Evolutionary conservation across 2,329 filamentous ascomycete genomes (phyloP).

Genomic region (Zymoseptoria crescenta): DNA sequence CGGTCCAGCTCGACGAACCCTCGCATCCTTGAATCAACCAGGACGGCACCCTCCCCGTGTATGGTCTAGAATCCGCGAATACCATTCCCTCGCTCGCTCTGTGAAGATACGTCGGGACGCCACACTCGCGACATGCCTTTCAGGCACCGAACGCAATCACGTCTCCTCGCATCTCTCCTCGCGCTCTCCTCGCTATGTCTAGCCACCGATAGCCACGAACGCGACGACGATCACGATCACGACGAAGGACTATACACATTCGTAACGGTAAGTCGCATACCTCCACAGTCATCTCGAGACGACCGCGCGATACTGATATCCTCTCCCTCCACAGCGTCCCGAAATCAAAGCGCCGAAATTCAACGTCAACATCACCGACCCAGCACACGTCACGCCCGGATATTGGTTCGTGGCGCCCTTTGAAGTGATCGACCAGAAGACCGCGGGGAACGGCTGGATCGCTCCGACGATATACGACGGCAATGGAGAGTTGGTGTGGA

Average conservation of each 20-base stretch:
- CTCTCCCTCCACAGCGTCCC: constrained; percentile 5
- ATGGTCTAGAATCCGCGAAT: not conserved
- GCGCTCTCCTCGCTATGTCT: not conserved
- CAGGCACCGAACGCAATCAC: not conserved
- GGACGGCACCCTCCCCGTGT: not conserved
- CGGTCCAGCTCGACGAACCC: not conserved
- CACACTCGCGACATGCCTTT: not conserved
- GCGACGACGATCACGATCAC: constrained; percentile 4
- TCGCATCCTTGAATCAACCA: not conserved
- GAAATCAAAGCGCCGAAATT: constrained; percentile 15
- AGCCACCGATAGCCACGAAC: not conserved
- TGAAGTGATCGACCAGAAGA: constrained; percentile 8
- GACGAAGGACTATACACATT: constrained; percentile 7
- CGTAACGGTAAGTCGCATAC: not conserved
- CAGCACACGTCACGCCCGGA: constrained; percentile 7
- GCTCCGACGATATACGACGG: constrained; percentile 15
- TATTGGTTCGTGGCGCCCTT: constrained; percentile 19
- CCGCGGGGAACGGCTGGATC: constrained; percentile 10
- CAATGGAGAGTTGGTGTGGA: constrained; percentile 15
- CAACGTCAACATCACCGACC: constrained; percentile 10
- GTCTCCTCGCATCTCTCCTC: not conserved
- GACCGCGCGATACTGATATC: not conserved
- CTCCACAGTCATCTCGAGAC: not conserved
- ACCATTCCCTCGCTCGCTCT: not conserved
- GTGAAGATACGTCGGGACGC: not conserved